Evolutionary conservation across 352 stramenopile species (phyloP).

Genomic region (Globisporangium acanthophoron): DNA sequence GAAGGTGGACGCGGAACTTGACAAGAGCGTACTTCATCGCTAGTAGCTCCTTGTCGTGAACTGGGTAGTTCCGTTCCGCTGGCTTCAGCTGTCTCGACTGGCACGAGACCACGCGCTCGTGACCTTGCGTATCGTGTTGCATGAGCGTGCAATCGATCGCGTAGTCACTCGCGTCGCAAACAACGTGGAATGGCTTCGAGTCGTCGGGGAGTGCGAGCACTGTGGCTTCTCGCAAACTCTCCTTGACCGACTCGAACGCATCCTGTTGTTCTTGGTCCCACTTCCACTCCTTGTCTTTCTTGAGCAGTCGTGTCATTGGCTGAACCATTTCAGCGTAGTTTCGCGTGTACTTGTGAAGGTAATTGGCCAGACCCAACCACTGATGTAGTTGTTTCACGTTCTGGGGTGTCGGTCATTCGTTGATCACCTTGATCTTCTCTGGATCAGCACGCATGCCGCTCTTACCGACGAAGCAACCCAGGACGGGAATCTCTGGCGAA

Average conservation of each 20-base stretch:
- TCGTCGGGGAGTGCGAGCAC: slow-evolving; percentile 12
- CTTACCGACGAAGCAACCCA: not conserved
- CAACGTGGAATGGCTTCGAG: slow-evolving; percentile 14
- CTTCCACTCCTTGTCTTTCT: slow-evolving; percentile 13
- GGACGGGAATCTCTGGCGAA: not conserved
- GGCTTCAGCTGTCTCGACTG: slow-evolving; percentile 20
- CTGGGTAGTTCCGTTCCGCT: slow-evolving; percentile 11
- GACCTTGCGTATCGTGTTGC: not conserved
- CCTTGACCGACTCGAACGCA: slow-evolving; percentile 15
- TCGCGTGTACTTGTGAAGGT: slow-evolving; percentile 21
- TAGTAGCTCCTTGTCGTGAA: slow-evolving; percentile 3
- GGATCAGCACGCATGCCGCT: slow-evolving; percentile 12
- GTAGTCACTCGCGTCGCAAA: slow-evolving; percentile 12
- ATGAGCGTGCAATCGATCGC: slow-evolving; percentile 16
- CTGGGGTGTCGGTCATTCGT: not conserved
- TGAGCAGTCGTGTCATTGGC: slow-evolving; percentile 13
- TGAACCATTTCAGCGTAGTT: slow-evolving; percentile 9
- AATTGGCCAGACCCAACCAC: slow-evolving; percentile 17
- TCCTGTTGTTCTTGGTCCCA: slow-evolving; percentile 9
- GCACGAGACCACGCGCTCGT: slow-evolving; percentile 1
- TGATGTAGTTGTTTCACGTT: slow-evolving; percentile 10
- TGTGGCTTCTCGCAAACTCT: slow-evolving; percentile 2
- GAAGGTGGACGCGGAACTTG: slow-evolving; percentile 24
- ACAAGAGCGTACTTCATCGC: slow-evolving; percentile 20
- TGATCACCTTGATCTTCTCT: slow-evolving; percentile 15